phyloP scores from a whole-genome alignment of 192 early-diverging fungal species.

The Dissophora ornata region DNA sequence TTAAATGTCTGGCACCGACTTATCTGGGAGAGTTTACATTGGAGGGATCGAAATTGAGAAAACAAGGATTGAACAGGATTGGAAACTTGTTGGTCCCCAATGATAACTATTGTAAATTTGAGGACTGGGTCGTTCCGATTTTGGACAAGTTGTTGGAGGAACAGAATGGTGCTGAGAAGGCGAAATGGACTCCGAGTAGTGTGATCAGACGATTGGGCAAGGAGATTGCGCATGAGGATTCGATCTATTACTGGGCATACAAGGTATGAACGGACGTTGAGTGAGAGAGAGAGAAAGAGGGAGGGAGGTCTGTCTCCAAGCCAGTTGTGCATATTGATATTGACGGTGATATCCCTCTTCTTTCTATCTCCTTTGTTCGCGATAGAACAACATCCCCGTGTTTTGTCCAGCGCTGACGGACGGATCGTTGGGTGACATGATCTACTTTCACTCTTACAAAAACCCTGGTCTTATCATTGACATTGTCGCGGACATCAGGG shows the following conservation, averaged over 20 bases:
- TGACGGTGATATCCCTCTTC: not conserved
- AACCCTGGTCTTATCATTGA: slow-evolving; percentile 96
- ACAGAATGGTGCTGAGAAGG: slow-evolving; percentile 77
- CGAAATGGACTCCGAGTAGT: slow-evolving; percentile 91
- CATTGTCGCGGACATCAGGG: slow-evolving; percentile 90
- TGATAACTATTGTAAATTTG: slow-evolving; percentile 99
- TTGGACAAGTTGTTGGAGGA: slow-evolving; percentile 93
- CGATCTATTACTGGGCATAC: slow-evolving; percentile 98
- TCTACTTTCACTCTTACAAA: slow-evolving; percentile 98
- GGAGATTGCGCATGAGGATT: slow-evolving; percentile 88
- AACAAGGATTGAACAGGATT: slow-evolving; percentile 93
- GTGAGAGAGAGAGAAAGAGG: too few relatives aligned
- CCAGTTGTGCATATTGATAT: too few relatives aligned
- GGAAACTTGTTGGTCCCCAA: slow-evolving; percentile 98
- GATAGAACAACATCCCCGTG: slow-evolving; percentile 94
- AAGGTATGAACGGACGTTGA: too few relatives aligned
- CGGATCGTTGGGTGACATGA: slow-evolving; percentile 98
- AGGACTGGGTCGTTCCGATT: slow-evolving; percentile 98
- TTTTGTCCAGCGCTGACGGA: slow-evolving; percentile 98
- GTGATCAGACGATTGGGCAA: slow-evolving; percentile 90
- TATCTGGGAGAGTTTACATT: slow-evolving; percentile 86
- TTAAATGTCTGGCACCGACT: slow-evolving; percentile 94
- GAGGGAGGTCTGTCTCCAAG: too few relatives aligned
- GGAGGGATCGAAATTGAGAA: slow-evolving; percentile 81
- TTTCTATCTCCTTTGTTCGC: not conserved